These are phyloP conservation scores for Protomyces macrosporus DNA, from an alignment of 1,139 yeast genomes.

Conservation along the genomic window DNA sequence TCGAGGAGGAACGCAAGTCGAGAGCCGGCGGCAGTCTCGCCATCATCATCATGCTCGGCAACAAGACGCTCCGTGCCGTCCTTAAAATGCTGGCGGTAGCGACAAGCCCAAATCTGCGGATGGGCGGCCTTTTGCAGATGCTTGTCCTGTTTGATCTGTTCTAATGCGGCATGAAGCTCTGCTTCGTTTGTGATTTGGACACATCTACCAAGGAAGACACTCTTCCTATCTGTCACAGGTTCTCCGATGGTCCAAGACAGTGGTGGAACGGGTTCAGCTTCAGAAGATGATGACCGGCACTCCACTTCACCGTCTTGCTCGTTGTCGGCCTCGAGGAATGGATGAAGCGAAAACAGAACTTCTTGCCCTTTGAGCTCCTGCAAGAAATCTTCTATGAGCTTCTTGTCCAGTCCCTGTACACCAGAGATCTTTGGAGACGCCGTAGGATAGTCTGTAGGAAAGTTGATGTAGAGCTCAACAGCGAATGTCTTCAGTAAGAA, in stretches of 20 bases:
- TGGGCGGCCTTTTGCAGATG: slow-evolving; percentile 67
- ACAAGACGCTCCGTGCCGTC: slow-evolving; percentile 37
- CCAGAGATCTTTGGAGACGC: not conserved
- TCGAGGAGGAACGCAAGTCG: slow-evolving; percentile 42
- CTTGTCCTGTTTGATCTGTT: slow-evolving; percentile 47
- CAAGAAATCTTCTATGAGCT: not conserved
- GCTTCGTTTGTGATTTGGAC: slow-evolving; percentile 55
- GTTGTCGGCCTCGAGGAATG: not conserved
- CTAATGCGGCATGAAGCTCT: slow-evolving; percentile 56
- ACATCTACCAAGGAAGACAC: slow-evolving; percentile 78
- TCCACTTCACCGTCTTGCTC: not conserved
- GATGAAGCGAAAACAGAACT: slow-evolving; percentile 4
- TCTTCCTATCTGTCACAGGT: slow-evolving; percentile 73
- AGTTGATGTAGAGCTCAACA: not conserved
- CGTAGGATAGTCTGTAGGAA: slow-evolving; percentile 8
- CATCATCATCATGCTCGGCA: slow-evolving; percentile 94
- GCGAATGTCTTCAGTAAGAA: not conserved
- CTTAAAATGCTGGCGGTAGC: slow-evolving; percentile 2
- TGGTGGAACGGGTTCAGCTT: not conserved
- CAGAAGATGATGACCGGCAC: not conserved
- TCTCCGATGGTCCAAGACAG: slow-evolving; percentile 66
- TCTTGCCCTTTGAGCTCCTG: slow-evolving; percentile 7
- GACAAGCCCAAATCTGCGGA: slow-evolving; percentile 49
- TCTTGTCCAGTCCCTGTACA: slow-evolving; percentile 1
- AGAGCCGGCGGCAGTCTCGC: slow-evolving; percentile 89